A percentile compares a stretch with the other conserved stretches of the same genome.
Evolutionary conservation across 2,329 filamentous ascomycete species (phyloP).

Genomic region (Cladosporium sp.): DNA sequence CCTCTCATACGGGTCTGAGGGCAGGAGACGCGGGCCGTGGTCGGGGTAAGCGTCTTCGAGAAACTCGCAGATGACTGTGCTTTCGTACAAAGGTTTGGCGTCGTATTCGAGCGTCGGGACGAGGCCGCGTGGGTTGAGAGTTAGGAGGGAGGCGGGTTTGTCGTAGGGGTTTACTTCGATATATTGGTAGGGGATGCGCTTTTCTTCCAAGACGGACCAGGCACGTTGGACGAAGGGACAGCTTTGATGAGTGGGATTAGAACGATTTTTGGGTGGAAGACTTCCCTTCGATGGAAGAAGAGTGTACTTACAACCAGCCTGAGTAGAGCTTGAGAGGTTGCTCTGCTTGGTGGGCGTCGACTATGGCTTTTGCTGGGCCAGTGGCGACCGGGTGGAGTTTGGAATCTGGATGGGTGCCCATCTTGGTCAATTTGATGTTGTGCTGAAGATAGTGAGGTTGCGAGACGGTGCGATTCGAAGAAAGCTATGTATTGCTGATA

Average conservation of each 20-base stretch:
- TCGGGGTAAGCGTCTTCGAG: conserved; percentile 65
- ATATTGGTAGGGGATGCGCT: conserved; percentile 64
- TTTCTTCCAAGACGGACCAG: conserved; percentile 71
- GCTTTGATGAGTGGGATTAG: conserved; percentile 20
- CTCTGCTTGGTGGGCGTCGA: conserved; percentile 28
- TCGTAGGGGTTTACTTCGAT: conserved; percentile 71
- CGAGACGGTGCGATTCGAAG: not conserved
- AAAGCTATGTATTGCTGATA: not conserved
- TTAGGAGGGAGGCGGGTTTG: conserved; percentile 64
- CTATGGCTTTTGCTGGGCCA: conserved; percentile 38
- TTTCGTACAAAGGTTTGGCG: conserved; percentile 65
- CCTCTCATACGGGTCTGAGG: conserved; percentile 58
- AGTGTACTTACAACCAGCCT: conserved; percentile 30
- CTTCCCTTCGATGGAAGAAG: not conserved
- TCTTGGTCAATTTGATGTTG: conserved; percentile 4
- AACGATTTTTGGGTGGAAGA: not conserved
- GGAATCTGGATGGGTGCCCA: conserved; percentile 36
- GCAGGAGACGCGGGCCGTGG: conserved; percentile 51
- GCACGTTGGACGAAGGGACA: conserved; percentile 64
- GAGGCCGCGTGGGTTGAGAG: conserved; percentile 69
- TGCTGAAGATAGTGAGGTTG: not conserved
- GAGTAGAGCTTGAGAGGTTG: conserved; percentile 32
- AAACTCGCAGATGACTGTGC: conserved; percentile 68
- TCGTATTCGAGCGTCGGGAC: conserved; percentile 63
- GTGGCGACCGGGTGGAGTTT: conserved; percentile 43